Conservation (phyloP, 768 basidiomycete species). For the Psilocybe cubensis region DNA sequence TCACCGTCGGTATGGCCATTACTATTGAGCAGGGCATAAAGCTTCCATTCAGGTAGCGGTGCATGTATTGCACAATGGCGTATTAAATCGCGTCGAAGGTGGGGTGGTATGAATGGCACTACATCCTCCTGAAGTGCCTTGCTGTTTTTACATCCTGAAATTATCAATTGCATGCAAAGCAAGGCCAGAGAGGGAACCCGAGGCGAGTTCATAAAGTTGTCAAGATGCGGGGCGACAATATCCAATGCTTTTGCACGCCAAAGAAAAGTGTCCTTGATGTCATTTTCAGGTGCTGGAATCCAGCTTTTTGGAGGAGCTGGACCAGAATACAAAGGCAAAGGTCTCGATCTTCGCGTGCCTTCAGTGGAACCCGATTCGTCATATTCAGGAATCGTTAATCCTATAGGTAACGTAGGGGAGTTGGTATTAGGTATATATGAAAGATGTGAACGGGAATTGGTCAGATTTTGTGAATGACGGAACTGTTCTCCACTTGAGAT, state of each 20-base stretch:
- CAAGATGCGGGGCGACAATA: constrained; percentile 45
- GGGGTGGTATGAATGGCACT: constrained; percentile 54
- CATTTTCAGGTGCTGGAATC: constrained; percentile 38
- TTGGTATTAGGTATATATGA: constrained; percentile 34
- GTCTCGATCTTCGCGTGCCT: constrained; percentile 1
- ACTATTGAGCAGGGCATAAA: constrained; percentile 53
- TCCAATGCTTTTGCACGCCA: constrained; percentile 65
- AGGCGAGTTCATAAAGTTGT: constrained; percentile 20
- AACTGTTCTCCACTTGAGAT: constrained; percentile 71
- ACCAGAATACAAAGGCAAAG: constrained; percentile 39
- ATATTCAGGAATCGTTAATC: constrained; percentile 33
- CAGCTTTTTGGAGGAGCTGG: constrained; percentile 64
- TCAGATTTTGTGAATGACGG: constrained; percentile 62
- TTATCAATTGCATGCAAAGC: constrained; percentile 58
- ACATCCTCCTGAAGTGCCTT: constrained; percentile 49
- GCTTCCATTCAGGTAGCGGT: constrained; percentile 53
- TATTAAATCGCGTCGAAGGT: constrained; percentile 61
- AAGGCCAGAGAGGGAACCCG: constrained; percentile 53
- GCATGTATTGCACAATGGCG: constrained; percentile 59
- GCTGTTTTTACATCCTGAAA: constrained; percentile 39
- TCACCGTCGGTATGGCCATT: constrained; percentile 65
- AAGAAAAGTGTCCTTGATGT: constrained; percentile 30
- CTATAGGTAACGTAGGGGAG: constrained; percentile 48
- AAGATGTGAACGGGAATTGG: constrained; percentile 35
- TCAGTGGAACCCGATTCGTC: constrained; percentile 6